Base-by-base conservation (phyloP, 2,329 filamentous ascomycete genomes). In the Hortaea werneckii region DNA sequence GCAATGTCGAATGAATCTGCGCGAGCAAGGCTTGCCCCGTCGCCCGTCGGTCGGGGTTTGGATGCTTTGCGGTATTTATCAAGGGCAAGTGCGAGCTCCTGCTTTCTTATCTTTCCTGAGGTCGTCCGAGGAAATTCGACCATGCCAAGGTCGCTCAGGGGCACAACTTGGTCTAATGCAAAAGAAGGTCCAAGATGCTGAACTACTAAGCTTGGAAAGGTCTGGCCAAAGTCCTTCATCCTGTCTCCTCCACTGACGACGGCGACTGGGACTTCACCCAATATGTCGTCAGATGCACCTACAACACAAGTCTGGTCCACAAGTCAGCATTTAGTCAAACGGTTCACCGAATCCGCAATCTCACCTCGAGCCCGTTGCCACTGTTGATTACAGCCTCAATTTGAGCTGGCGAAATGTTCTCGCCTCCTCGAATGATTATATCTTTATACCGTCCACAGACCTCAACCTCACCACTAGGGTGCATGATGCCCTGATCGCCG, bases 351-450 rank as follows among this genome's bases (percentile, higher is more conserved):
- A n/a, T n/a, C n/a, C n/a, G n/a, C n/a, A n/a, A n/a, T 7, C 30
- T 34, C 30, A 34, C 30, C 30, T 34, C 30, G 30, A 34, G 30
- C 30, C 30, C 30, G n/a, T 34, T 7, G n/a, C 30, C 7, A n/a
- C 30, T 7, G 30, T 34, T 34, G 30, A 34, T 7, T 38, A 20
- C 37, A 8, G 37, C 39, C 13, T 41, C 39, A 10, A 44, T 44
- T 41, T 59, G 56, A 41, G 59, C 50, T 1, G 57, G 58, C n/a
- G 58, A 85, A 42, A 76, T 74, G 63, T 86, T 86, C 64, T 85
- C 82, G 37, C 82, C 82, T 40, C 82, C 78, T 74, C 56, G 52
- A 30, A 59, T 60, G 48, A 60, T 56, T 13, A 61, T 51, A 40
- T 61, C 58, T 44, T 62, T 62, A 47, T 60, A 58, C 9, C 59